Conservation (phyloP, 1,284 basidiomycete species). For the Apiotrichum veenhuisii region DNA sequence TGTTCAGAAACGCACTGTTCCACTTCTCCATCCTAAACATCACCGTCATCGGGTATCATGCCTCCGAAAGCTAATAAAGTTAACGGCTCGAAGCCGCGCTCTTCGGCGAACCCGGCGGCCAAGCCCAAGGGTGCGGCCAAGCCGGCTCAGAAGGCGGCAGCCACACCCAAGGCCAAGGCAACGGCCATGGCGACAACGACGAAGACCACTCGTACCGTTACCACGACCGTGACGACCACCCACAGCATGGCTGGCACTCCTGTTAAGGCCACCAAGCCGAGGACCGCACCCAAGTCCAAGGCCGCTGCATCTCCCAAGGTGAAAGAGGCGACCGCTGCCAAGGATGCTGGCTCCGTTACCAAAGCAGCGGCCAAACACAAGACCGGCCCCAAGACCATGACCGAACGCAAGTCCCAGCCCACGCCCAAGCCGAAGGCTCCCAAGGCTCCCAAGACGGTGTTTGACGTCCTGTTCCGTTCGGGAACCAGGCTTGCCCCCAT, state of each 20-base stretch:
- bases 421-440: too few relatives aligned
- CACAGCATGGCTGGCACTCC: background rate
- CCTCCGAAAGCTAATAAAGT: background rate
- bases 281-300: background rate
- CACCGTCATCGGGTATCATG: background rate
- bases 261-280: background rate
- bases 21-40: too few relatives aligned
- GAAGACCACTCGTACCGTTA: background rate
- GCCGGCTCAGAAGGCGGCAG: too few relatives aligned
- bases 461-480: background rate
- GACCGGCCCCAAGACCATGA: too few relatives aligned
- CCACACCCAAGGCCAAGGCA: background rate
- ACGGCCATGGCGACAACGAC: background rate
- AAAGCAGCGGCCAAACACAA: background rate
- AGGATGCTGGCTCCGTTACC: too few relatives aligned
- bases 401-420: too few relatives aligned
- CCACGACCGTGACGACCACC: background rate
- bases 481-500: background rate
- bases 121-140: background rate
- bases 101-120: background rate
- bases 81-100: background rate
- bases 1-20: too few relatives aligned
- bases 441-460: background rate
- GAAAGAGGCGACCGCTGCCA: too few relatives aligned
- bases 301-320: too few relatives aligned